Evolutionary conservation across 805 yeast species (phyloP), one percentile per base, ranked within the genome.

Genomic region (Metschnikowia arizonensis): DNA sequence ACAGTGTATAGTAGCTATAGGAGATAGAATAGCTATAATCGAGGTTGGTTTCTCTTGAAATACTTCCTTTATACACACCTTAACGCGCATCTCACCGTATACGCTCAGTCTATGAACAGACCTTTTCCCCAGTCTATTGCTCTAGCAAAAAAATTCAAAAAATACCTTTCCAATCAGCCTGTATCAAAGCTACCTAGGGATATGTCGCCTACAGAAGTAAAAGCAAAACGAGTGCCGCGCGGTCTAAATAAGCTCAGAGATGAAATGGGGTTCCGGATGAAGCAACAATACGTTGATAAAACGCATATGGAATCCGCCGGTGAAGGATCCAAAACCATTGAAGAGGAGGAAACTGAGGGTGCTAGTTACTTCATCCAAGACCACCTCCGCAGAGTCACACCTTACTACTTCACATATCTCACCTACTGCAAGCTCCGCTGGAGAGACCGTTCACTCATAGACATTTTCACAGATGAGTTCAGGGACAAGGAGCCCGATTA

Each of bases 401-500:
- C 99, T 0, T 93, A 93, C 61, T 85, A 74, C 58, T 91, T 79
- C 69, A 89, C 96, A 0, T 91, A 93, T 60, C 72, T 88, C 64
- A 93, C 99, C 0, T 87, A 83, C 59, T 90, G 97, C 64, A 93
- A 93, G 63, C 67, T 76, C 59, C 73, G 99, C 58, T 93, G 99
- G 99, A 75, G 91, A 54, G 90, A 84, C 55, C 70, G 88, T n/a
- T 80, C 80, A 17, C 63, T 93, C 28, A 52, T 88, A 4, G 97
- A 93, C 45, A 80, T 93, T 2, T 93, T 95, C 58, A 68, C 81
- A 4, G 75, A 75, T 29, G 99, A 93, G 63, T 93, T 95, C 59
- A 69, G 99, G 47, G 93, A 90, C 56, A 72, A 85, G 47, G 81
- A 82, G 10, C 77, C 77, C 32, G 76, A 72, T 8, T 85, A 85